Percentiles rank a stretch among this genome's conserved stretches.
These are phyloP conservation scores for Trichoderma erinaceum DNA, from an alignment of 495 filamentous ascomycete genomes.

Conservation along the genomic window DNA sequence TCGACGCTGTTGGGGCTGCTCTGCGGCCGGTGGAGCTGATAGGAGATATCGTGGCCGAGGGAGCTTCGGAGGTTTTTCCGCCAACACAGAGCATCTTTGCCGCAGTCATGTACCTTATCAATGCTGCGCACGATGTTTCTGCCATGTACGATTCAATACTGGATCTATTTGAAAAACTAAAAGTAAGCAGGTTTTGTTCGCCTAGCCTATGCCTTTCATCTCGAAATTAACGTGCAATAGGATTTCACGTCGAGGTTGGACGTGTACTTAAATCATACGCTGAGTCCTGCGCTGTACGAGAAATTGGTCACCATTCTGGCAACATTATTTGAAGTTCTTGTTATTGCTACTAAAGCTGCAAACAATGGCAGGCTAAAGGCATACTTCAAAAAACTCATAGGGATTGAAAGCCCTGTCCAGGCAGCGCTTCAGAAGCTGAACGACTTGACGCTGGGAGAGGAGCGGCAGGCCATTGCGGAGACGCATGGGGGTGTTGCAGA, in stretches of 20 bases:
- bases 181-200: neutral
- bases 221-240: constrained; percentile 14
- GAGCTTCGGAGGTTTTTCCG: constrained; percentile 26
- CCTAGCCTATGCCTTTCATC: neutral
- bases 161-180: constrained; percentile 25
- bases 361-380: constrained; percentile 25
- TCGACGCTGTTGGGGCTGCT: constrained; percentile 16
- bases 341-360: constrained; percentile 27
- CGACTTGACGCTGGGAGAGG: constrained; percentile 26
- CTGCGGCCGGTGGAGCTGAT: constrained; percentile 27
- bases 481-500: constrained; percentile 16
- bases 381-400: constrained; percentile 26
- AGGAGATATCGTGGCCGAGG: constrained; percentile 25
- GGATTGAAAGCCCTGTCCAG: constrained; percentile 26
- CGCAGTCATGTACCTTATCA: constrained; percentile 28
- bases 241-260: constrained; percentile 31
- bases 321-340: constrained; percentile 33
- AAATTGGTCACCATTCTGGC: constrained; percentile 30
- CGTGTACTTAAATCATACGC: constrained; percentile 24
- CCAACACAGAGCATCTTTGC: constrained; percentile 27
- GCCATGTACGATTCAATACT: constrained; percentile 28
- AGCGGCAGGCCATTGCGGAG: constrained; percentile 29
- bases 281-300: constrained; percentile 24
- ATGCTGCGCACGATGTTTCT: constrained; percentile 31
- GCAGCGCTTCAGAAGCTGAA: constrained; percentile 24